Conservation (phyloP, 73 alveolate species). For the Paraurostyla sp. region DNA sequence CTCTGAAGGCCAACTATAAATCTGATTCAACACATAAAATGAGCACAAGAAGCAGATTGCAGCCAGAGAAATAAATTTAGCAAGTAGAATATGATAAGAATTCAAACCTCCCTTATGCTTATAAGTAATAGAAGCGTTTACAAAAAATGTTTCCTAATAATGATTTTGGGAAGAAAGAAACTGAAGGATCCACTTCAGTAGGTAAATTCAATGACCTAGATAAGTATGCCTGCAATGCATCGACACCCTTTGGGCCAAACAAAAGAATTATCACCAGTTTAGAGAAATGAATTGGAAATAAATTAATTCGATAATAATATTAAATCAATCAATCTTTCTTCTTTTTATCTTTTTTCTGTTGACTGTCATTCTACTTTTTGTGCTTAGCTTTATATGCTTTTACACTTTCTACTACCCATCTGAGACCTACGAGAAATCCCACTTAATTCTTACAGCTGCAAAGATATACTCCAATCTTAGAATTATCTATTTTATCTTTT, state of each 20-base stretch:
- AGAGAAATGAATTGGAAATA: background rate
- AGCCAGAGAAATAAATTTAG: background rate
- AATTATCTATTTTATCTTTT: background rate
- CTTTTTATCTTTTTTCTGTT: background rate
- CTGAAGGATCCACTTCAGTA: background rate
- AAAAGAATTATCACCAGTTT: background rate
- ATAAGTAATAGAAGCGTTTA: background rate
- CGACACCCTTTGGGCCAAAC: background rate
- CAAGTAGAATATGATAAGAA: background rate
- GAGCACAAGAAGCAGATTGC: background rate
- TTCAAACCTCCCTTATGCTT: constrained; percentile 24
- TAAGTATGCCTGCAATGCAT: constrained; percentile 37
- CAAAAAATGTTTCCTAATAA: background rate
- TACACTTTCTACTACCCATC: background rate
- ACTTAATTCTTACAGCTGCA: background rate
- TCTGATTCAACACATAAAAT: background rate
- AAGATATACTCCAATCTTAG: background rate
- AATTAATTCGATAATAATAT: background rate
- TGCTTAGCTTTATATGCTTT: background rate
- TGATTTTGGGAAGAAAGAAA: background rate
- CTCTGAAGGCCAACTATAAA: background rate
- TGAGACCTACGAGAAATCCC: background rate
- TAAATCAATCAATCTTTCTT: background rate
- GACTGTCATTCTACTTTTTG: background rate
- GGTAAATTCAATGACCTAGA: background rate